Evolutionary conservation across 345 rosid species (phyloP), one percentile per base, ranked within the genome.

Genomic region (Corchorus capsularis): DNA sequence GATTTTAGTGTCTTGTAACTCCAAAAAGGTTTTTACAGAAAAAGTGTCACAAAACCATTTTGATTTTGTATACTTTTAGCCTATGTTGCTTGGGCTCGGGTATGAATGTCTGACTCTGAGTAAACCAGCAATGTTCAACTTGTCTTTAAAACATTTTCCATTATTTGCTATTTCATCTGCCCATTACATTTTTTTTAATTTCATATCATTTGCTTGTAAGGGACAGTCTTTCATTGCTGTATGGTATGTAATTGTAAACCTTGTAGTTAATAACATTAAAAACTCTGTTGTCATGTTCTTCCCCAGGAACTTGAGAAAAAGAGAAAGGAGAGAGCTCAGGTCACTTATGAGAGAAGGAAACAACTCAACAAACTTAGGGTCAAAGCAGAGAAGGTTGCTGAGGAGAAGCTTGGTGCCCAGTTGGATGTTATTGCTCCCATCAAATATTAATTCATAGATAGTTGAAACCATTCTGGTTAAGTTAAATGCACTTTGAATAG

Each of bases 341-440:
- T 84, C 13, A 52, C 63, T 0, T 90, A 90, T 49, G 90, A 90
- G 81, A 90, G 89, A 79, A 87, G 81, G 84, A 90, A 90, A 88
- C 88, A 87, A 71, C 76, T 90, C 74, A 74, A 47, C 54, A 90
- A 88, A 63, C 87, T 90, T 37, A 83, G 88, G 86, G 84, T 77
- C 34, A 90, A 88, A 84, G 94, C 94, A 13, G 90, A 86, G 88
- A 88, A 83, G 62, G 81, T 73, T 57, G 92, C 86, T 4, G 94
- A 90, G 68, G 92, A 88, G 82, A 90, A 90, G 79, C 92, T 90
- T 43, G 92, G 92, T 52, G 32, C 91, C 50, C 89, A 85, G 71
- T 56, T 87, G 56, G 92, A 85, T 17, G 62, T 90, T 75, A 77
- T 88, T 22, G 81, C 84, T 41, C 79, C 89, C 22, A 84, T 88